A percentile compares a stretch with the other conserved stretches of the same genome.
These are phyloP conservation scores for Vigna hirtella DNA, from an alignment of 306 rosid species.

Conservation along the genomic window DNA sequence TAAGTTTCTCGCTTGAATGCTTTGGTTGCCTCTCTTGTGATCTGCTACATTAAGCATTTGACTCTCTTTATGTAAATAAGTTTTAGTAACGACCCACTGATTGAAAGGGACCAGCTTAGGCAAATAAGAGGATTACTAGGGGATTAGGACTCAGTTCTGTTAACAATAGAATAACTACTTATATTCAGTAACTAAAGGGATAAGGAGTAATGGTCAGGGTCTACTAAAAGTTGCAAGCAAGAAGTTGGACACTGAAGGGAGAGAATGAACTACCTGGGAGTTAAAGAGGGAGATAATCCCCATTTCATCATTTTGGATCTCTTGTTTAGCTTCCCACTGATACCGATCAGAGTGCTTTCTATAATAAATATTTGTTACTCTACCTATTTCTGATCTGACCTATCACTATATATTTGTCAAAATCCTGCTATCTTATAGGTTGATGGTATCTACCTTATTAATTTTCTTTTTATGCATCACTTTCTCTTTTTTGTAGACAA, in stretches of 20 bases:
- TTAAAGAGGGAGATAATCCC: not conserved
- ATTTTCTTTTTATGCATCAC: not conserved
- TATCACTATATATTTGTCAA: not conserved
- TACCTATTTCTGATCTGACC: not conserved
- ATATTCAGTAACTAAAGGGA: not conserved
- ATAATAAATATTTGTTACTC: not conserved
- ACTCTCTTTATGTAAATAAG: not conserved
- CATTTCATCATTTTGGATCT: not conserved
- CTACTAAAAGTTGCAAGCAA: not conserved
- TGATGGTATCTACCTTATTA: not conserved
- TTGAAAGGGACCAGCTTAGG: slow-evolving; percentile 3
- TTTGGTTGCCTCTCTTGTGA: not conserved
- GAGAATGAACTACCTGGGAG: not conserved
- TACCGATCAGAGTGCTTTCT: slow-evolving; percentile 10
- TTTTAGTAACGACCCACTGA: not conserved
- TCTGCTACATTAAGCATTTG: too few relatives aligned
- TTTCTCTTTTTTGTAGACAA: slow-evolving; percentile 49
- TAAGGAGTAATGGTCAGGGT: not conserved
- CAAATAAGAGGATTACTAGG: not conserved
- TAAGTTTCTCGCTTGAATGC: not conserved
- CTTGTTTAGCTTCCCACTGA: slow-evolving; percentile 5
- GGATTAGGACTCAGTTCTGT: not conserved
- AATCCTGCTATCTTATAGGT: not conserved
- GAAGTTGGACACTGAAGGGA: not conserved
- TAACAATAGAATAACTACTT: not conserved